A percentile compares a stretch with the other conserved stretches of the same genome.
Evolutionary conservation across 805 yeast genomes (phyloP).

Genomic region (Hanseniaspora lindneri): DNA sequence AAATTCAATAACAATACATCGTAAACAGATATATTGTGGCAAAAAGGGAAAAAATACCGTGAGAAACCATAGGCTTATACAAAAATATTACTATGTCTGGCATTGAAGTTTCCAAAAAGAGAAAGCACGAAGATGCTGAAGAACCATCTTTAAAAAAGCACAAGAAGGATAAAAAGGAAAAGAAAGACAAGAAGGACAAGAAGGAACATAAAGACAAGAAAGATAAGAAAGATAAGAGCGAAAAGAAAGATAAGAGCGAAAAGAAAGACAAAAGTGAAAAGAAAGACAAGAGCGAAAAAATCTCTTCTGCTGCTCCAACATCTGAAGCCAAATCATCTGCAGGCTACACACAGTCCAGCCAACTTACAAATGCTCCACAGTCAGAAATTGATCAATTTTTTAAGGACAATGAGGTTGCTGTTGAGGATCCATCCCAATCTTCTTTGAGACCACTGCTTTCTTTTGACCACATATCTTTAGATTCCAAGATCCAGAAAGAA

Average conservation of each 20-base stretch:
- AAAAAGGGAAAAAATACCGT: not conserved
- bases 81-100: constrained; percentile 23
- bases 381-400: constrained; percentile 52
- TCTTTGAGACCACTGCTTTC: constrained; percentile 55
- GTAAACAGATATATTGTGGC: no score
- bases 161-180: constrained; percentile 29
- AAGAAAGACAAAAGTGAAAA: constrained; percentile 29
- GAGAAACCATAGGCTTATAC: not conserved
- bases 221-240: constrained; percentile 24
- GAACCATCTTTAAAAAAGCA: constrained; percentile 23
- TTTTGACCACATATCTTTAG: constrained; percentile 50
- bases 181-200: constrained; percentile 27
- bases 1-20: no score
- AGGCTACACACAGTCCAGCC: constrained; percentile 33
- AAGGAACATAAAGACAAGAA: constrained; percentile 27
- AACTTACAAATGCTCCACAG: constrained; percentile 35
- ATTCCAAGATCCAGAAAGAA: constrained; percentile 44
- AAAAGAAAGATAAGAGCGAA: constrained; percentile 24
- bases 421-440: constrained; percentile 53
- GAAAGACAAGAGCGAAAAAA: no score
- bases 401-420: constrained; percentile 59
- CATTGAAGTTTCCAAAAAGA: constrained; percentile 32
- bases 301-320: constrained; percentile 10
- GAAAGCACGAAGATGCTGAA: constrained; percentile 29
- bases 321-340: constrained; percentile 15